Evolutionary conservation across 192 early-diverging fungal species (phyloP), one percentile per base, ranked within the genome.

Genomic region (Umbelopsis isabellina): DNA sequence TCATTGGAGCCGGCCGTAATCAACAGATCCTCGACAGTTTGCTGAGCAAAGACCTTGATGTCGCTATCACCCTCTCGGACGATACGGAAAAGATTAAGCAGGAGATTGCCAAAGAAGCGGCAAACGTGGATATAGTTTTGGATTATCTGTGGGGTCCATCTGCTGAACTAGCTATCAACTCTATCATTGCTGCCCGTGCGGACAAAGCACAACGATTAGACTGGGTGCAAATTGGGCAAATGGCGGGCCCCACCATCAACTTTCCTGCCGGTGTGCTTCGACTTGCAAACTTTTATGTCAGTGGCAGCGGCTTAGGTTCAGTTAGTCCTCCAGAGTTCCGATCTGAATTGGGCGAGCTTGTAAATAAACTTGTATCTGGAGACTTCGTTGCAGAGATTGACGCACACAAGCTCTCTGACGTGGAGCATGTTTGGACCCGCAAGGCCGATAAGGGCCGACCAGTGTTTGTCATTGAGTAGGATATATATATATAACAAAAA

Each of bases 1-100:
- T 71, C 51, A 41, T 71, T 41, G 69, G 69, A 12, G n/a, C 46
- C 11, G 69, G 51, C 9, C 69, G 69, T 35, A 71, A 71, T 45
- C 35, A 52, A 20, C 7, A 22, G 9, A 22, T 35, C 9, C 45
- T 71, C 6, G 13, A 71, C 18, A 46, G 20, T 22, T 25, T 66
- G n/a, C 65, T 66, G 0, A 20, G 21, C 1, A 47, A 46, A 22
- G 65, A 45, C 47, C 5, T 66, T 13, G 65, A 66, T 46, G 65
- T 41, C 45, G 20, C 65, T 15, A 66, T 66, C 44, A 47, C 65
- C 4, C 46, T 66, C 2, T 47, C 65, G 0, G 65, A 66, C 44
- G 65, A 66, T 10, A 3, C 41, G 0, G 21, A 45, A 21, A 44
- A 2, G 13, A 45, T 12, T 13, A 41, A 46, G n/a, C 18, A 46